Percentiles rank a stretch among this genome's conserved stretches.
phyloP scores from a whole-genome alignment of 495 filamentous ascomycete species.

The Hypoxylon lenormandii region DNA sequence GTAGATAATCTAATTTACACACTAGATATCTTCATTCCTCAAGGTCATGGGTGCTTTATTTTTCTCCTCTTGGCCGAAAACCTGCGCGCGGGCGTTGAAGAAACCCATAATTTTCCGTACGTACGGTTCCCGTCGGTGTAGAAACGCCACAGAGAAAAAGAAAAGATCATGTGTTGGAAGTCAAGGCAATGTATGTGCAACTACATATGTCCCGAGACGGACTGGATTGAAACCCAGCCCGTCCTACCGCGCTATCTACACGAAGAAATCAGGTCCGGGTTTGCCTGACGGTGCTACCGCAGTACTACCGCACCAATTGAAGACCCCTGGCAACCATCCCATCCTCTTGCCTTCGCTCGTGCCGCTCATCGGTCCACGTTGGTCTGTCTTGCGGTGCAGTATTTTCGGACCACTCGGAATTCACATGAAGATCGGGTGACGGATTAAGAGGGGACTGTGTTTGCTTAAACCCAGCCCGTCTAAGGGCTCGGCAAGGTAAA shows the following conservation, averaged over 20 bases:
- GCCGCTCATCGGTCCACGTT: not conserved
- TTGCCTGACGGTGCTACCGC: slow-evolving; percentile 28
- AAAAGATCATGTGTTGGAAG: slow-evolving; percentile 1
- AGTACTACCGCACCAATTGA: slow-evolving; percentile 29
- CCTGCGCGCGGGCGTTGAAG: too few species aligned
- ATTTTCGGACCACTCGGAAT: slow-evolving; percentile 37
- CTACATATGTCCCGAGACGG: slow-evolving; percentile 19
- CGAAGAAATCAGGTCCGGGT: slow-evolving; percentile 19
- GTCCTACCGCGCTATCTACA: slow-evolving; percentile 30
- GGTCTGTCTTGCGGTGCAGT: not conserved
- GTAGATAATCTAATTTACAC: too few species aligned
- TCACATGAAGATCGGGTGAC: slow-evolving; percentile 25
- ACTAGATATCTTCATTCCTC: too few species aligned
- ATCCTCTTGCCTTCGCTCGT: slow-evolving; percentile 5
- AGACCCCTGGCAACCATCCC: not conserved
- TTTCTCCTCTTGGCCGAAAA: too few species aligned
- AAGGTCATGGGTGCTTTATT: too few species aligned
- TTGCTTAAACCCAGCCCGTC: slow-evolving; percentile 37
- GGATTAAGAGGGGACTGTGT: slow-evolving; percentile 13
- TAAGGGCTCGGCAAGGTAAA: slow-evolving; percentile 34
- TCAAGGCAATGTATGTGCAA: slow-evolving; percentile 16
- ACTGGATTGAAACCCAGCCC: not conserved
- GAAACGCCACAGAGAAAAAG: too few species aligned
- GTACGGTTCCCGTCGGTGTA: too few species aligned
- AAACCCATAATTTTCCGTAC: too few species aligned